A percentile compares a stretch with the other conserved stretches of the same genome.
Evolutionary conservation across 805 yeast species (phyloP).

Genomic region (Ogataea saltuana): DNA sequence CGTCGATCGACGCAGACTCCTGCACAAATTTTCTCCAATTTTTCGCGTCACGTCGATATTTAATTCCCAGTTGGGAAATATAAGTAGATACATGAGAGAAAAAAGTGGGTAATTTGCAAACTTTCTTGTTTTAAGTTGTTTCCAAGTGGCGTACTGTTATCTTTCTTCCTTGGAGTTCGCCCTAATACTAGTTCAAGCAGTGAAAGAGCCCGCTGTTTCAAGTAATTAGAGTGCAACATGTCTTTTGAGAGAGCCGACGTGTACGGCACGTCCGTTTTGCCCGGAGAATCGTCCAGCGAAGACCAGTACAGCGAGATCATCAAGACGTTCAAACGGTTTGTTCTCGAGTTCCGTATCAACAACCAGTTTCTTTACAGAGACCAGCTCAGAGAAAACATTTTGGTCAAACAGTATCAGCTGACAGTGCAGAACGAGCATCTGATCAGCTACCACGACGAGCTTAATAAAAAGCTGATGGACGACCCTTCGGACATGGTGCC

Average conservation of each 20-base stretch:
- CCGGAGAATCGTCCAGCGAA: constrained; percentile 73
- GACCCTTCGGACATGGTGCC: constrained; percentile 90
- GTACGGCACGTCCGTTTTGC: constrained; percentile 78
- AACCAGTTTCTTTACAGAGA: constrained; percentile 86
- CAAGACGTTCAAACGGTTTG: constrained; percentile 76
- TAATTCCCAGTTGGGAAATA: constrained; percentile 16
- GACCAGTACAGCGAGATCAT: constrained; percentile 66
- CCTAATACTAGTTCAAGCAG: too few species aligned
- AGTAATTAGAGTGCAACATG: constrained; percentile 39
- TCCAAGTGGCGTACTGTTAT: background rate
- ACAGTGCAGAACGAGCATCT: constrained; percentile 81
- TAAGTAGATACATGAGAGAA: constrained; percentile 10
- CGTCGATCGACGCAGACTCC: background rate
- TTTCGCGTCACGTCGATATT: constrained; percentile 3
- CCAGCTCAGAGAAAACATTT: constrained; percentile 82
- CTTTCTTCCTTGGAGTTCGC: background rate
- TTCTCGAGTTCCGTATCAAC: constrained; percentile 82
- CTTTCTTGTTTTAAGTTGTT: background rate
- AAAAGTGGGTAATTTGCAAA: background rate
- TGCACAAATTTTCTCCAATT: too few species aligned
- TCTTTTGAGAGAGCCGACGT: constrained; percentile 74
- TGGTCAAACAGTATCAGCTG: constrained; percentile 71
- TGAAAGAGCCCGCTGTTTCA: too few species aligned
- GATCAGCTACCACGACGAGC: constrained; percentile 83
- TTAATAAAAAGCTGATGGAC: constrained; percentile 79